A percentile compares a stretch with the other conserved stretches of the same genome.
Evolutionary conservation across 495 filamentous ascomycete species (phyloP).

Genomic region (Evernia prunastri): DNA sequence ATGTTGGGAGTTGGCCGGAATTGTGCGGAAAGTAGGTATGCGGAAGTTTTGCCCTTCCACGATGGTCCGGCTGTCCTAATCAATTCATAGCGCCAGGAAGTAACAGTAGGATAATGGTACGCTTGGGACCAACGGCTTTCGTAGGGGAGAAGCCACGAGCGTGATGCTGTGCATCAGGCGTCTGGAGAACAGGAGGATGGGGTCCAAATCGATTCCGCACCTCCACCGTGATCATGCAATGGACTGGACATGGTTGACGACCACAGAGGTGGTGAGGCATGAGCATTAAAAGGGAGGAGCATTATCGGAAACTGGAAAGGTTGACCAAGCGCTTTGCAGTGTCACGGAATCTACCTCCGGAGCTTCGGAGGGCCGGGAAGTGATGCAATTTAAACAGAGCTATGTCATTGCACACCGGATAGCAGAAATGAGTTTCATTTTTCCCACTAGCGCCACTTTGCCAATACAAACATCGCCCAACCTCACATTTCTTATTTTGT

Average conservation of each 20-base stretch:
- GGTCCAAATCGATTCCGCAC: background rate
- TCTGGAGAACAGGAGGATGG: background rate
- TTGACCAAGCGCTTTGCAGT: background rate
- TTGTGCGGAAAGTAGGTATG: background rate
- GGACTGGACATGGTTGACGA: background rate
- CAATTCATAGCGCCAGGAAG: background rate
- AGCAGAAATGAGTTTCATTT: conserved; percentile 15
- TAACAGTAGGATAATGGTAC: background rate
- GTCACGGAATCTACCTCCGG: too few relatives aligned
- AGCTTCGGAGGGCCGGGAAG: background rate
- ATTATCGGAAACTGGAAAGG: conserved; percentile 1
- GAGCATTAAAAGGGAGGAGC: too few relatives aligned
- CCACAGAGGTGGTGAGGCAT: background rate
- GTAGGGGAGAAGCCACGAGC: background rate
- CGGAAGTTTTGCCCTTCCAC: background rate
- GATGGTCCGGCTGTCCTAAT: background rate
- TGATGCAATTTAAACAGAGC: conserved; percentile 8
- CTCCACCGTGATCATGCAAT: background rate
- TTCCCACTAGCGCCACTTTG: conserved; percentile 13
- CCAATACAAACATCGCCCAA: conserved; percentile 11
- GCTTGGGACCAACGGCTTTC: background rate
- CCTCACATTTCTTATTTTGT: background rate
- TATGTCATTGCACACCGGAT: conserved; percentile 7
- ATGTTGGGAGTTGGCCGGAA: background rate
- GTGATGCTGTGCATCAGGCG: background rate